Base-by-base conservation (phyloP, 2,329 filamentous ascomycete genomes). In the Dactylella cylindrospora region DNA sequence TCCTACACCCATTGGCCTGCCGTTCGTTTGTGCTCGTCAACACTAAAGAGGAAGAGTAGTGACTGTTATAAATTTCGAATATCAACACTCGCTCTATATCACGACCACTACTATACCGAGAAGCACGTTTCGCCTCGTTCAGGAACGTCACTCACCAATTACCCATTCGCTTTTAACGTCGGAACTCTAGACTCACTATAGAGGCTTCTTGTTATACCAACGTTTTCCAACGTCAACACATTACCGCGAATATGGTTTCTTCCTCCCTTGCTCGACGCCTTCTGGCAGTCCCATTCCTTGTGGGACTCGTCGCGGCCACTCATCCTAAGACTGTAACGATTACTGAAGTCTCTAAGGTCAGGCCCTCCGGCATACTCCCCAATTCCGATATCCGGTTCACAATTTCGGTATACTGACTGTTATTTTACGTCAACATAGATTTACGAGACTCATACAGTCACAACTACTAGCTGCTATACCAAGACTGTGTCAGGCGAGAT, bases 11-110 rank as follows among this genome's bases (percentile, higher is more conserved):
- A 57, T 49, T 40, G 52, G 46, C 52, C 44, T 39, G 52, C 52
- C 52, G 40, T 57, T 57, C 52, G 44, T 57, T 57, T 57, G 52
- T 44, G 52, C 52, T 57, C 36, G 44, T 57, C 52, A 50, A 12
- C 17, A 38, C 29, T 32, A 38, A 29, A 49, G 43, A 45, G 41
- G 43, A 47, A 57, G 38, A 32, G 28, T 10, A 49, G 17, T 13
- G 33, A 36, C 23, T 10, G 17, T 26, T 41, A 45, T 39, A 28
- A 31, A 33, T 36, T 22, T 36, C 35, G 44, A 55, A 39, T 36
- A 41, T 26, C n/a, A 57, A 17, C 52, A 38, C 38, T 57, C 43
- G 43, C 44, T 57, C 44, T 57, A n/a, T n/a, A n/a, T n/a, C n/a
- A n/a, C n/a, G n/a, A n/a, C n/a, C n/a, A n/a, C n/a, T n/a, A n/a